phyloP scores from a whole-genome alignment of 148 eudicot genomes.

The Rhododendron ovatum region DNA sequence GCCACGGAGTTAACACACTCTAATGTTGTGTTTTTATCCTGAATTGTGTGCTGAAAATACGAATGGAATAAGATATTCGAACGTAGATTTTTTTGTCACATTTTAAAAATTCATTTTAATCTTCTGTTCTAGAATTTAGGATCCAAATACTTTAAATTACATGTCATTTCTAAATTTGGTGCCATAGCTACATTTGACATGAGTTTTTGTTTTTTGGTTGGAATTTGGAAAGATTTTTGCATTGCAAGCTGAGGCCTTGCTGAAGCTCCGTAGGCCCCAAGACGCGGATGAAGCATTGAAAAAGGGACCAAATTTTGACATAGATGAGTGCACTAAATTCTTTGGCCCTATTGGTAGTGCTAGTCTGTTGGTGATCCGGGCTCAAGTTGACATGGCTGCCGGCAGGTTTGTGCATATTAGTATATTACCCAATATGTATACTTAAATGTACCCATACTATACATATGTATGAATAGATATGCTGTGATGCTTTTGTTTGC shows the following conservation, averaged over 20 bases:
- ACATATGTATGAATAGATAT: background rate
- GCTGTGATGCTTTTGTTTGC: background rate
- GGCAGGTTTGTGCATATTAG: slow-evolving; percentile 61
- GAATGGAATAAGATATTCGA: background rate
- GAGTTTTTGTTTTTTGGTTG: background rate
- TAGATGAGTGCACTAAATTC: slow-evolving; percentile 58
- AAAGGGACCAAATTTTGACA: slow-evolving; percentile 59
- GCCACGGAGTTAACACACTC: background rate
- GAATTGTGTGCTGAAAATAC: background rate
- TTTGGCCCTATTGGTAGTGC: slow-evolving; percentile 70
- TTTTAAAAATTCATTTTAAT: background rate
- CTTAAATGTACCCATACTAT: background rate
- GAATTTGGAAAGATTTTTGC: slow-evolving; percentile 46
- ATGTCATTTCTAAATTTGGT: background rate
- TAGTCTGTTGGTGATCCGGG: slow-evolving; percentile 53
- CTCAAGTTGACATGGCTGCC: slow-evolving; percentile 75
- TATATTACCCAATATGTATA: background rate
- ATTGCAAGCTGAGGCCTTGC: slow-evolving; percentile 79
- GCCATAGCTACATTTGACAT: background rate
- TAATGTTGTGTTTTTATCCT: background rate
- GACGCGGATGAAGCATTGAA: slow-evolving; percentile 64
- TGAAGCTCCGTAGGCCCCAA: slow-evolving; percentile 68
- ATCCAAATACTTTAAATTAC: background rate
- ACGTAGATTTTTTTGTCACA: background rate
- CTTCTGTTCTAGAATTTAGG: background rate